Percentiles rank a stretch among this genome's conserved stretches.
phyloP scores from a whole-genome alignment of 176 grass and related monocot genomes.

The barley (Hordeum vulgare) region DNA sequence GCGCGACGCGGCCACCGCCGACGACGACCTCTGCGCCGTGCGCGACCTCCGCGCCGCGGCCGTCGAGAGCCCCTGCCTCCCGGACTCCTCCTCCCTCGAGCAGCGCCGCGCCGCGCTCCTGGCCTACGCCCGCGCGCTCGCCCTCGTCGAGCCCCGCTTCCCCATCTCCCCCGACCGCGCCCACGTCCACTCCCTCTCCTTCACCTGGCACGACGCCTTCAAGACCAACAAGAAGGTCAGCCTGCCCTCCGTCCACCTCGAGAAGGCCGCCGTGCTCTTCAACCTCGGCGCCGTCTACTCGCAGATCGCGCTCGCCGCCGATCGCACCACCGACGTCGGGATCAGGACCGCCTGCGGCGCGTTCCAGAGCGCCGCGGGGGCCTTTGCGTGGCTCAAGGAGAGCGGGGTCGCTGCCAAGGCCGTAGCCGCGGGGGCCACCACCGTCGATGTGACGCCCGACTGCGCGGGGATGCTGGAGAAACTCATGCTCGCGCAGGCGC shows the following conservation, averaged over 20 bases:
- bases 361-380: constrained; percentile 76
- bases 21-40: constrained; percentile 71
- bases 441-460: constrained; percentile 77
- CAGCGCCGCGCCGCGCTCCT: constrained; percentile 73
- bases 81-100: constrained; percentile 52
- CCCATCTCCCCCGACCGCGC: constrained; percentile 69
- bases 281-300: constrained; percentile 83
- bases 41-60: constrained; percentile 64
- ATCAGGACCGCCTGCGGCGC: constrained; percentile 76
- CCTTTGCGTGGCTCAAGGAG: constrained; percentile 77
- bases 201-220: constrained; percentile 96
- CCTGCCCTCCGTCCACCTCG: constrained; percentile 67
- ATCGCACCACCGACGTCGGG: constrained; percentile 67
- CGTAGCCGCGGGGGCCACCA: constrained; percentile 54
- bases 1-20: constrained; percentile 71
- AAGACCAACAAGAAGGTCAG: constrained; percentile 65
- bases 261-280: constrained; percentile 80
- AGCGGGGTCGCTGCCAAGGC: constrained; percentile 73
- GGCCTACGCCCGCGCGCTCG: constrained; percentile 70
- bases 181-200: constrained; percentile 76
- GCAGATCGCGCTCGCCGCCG: constrained; percentile 81
- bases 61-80: constrained; percentile 47
- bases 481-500: constrained; percentile 95
- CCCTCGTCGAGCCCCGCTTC: constrained; percentile 88
- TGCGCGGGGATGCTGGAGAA: constrained; percentile 88